A percentile compares a stretch with the other conserved stretches of the same genome.
Conservation (phyloP, 257 asterid genomes). For the Ligustrum vulgare region DNA sequence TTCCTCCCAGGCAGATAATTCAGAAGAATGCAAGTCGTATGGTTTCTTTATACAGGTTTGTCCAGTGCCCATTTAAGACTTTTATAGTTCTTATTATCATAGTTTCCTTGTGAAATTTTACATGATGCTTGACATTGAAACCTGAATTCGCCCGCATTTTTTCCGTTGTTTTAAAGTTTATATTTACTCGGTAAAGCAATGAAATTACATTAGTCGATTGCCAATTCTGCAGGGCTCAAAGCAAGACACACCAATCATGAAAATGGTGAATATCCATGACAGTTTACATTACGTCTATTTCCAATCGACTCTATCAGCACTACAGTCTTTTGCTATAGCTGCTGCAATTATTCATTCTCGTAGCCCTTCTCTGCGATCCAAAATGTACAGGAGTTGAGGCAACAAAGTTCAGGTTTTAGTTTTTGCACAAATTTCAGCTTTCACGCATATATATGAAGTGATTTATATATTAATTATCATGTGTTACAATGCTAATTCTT, state of each 20-base stretch:
- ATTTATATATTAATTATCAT: not conserved
- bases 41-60: slow-evolving; percentile 79
- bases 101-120: not conserved
- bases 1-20: slow-evolving; percentile 25
- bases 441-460: not conserved
- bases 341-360: slow-evolving; percentile 73
- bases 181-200: not conserved
- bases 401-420: slow-evolving; percentile 3
- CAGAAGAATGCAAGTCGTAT: slow-evolving; percentile 58
- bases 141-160: not conserved
- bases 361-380: slow-evolving; percentile 47
- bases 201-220: not conserved
- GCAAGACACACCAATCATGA: slow-evolving; percentile 57
- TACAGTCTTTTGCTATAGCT: slow-evolving; percentile 83
- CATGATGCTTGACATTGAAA: not conserved
- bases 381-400: slow-evolving; percentile 56
- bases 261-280: slow-evolving; percentile 71
- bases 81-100: not conserved
- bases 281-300: slow-evolving; percentile 72
- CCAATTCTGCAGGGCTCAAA: slow-evolving; percentile 66
- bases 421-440: not conserved
- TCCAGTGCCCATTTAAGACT: not conserved
- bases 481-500: not conserved
- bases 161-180: not conserved
- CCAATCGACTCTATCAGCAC: slow-evolving; percentile 61